phyloP scores from a whole-genome alignment of 2,329 filamentous ascomycete genomes.

The Aspergillus phoenicis region DNA sequence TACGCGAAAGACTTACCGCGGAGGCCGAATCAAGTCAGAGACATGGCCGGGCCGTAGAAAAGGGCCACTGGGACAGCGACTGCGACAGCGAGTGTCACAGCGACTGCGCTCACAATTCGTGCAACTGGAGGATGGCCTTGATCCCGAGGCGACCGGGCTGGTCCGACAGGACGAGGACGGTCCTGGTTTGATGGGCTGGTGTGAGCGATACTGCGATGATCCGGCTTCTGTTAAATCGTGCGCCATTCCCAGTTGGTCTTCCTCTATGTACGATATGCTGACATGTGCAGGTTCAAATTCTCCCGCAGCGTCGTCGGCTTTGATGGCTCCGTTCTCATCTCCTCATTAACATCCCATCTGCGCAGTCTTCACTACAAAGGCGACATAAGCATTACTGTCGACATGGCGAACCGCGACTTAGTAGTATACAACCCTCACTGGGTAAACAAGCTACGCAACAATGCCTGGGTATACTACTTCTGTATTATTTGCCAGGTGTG shows the following conservation, averaged over 20 bases:
- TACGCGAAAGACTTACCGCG: conserved; percentile 29
- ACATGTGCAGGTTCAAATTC: conserved; percentile 30
- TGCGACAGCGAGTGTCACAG: not conserved
- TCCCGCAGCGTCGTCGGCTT: conserved; percentile 36
- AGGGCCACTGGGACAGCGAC: not conserved
- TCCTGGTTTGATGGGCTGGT: conserved; percentile 34
- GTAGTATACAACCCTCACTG: conserved; percentile 44
- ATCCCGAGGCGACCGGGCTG: conserved; percentile 8
- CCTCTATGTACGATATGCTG: not conserved
- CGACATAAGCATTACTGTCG: conserved; percentile 27
- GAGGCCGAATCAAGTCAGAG: conserved; percentile 20
- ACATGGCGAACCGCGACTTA: conserved; percentile 31
- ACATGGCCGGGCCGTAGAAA: not conserved
- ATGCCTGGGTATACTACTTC: conserved; percentile 37
- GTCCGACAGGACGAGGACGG: conserved; percentile 15
- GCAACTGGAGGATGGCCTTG: not conserved
- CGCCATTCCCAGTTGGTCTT: conserved; percentile 8
- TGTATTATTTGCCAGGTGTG: conserved; percentile 43
- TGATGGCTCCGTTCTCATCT: conserved; percentile 29
- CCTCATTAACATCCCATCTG: conserved; percentile 39
- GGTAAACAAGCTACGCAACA: conserved; percentile 41
- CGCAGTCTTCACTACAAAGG: conserved; percentile 43
- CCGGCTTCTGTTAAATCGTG: conserved; percentile 42
- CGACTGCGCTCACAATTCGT: not conserved
- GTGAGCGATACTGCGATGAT: conserved; percentile 40